Conservation (phyloP, 179 eudicot genomes). For the Spergularia azorica region DNA sequence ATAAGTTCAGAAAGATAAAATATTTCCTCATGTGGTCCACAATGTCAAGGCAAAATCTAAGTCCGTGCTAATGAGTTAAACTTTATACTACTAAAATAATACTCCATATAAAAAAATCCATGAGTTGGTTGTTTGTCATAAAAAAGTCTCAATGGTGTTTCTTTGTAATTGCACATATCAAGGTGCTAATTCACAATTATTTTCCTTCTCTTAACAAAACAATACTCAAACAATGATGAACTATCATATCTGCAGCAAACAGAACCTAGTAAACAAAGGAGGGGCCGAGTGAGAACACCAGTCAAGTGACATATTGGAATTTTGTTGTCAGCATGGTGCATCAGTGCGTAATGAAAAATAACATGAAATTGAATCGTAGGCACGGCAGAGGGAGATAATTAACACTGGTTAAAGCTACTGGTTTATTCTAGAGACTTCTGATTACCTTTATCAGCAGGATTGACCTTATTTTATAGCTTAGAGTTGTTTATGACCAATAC, state of each 20-base stretch:
- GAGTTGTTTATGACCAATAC: neutral
- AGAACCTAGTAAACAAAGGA: constrained; percentile 7
- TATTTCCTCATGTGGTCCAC: neutral
- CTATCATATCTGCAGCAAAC: neutral
- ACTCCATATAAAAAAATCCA: too few species aligned
- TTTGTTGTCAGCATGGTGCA: too few species aligned
- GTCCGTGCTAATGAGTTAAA: neutral
- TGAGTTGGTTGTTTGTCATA: too few species aligned
- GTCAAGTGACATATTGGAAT: too few species aligned
- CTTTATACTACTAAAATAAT: neutral
- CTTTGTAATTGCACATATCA: too few species aligned
- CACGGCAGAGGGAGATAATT: too few species aligned
- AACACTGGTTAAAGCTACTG: too few species aligned
- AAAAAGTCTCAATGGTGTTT: too few species aligned
- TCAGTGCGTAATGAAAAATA: too few species aligned
- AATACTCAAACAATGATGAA: neutral
- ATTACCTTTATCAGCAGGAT: too few species aligned
- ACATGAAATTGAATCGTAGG: too few species aligned
- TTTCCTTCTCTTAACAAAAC: neutral
- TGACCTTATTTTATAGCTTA: neutral
- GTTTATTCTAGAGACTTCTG: too few species aligned
- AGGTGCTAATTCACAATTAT: neutral
- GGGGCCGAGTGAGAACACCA: neutral
- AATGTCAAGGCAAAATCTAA: neutral
- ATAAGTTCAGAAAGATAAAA: neutral